Conservation (phyloP, 1,284 basidiomycete species). For the Leucoagaricus sp. region DNA sequence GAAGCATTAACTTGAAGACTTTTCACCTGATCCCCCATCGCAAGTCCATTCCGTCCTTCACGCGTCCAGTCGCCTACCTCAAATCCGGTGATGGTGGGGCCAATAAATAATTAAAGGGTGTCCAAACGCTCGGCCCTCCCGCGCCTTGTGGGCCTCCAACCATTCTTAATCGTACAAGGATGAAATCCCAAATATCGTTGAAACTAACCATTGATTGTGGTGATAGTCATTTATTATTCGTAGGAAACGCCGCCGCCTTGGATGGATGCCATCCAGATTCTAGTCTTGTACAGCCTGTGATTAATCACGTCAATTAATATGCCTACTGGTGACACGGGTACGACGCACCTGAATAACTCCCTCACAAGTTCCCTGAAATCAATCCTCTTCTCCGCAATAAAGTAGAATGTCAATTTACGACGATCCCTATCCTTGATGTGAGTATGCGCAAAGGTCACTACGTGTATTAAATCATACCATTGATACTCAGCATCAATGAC, state of each 20-base stretch:
- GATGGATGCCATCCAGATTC: slow-evolving; percentile 79
- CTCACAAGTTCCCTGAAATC: slow-evolving; percentile 96
- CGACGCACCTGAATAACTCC: slow-evolving; percentile 79
- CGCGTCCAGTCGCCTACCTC: too few relatives aligned
- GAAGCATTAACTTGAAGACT: too few relatives aligned
- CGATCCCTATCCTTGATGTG: slow-evolving; percentile 68
- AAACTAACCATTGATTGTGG: neutral
- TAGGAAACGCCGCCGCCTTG: slow-evolving; percentile 30
- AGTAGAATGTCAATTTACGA: slow-evolving; percentile 97
- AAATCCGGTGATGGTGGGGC: neutral
- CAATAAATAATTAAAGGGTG: slow-evolving; percentile 3
- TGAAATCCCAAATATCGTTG: neutral
- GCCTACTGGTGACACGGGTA: neutral
- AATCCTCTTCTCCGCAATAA: slow-evolving; percentile 92
- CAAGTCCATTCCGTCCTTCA: too few relatives aligned
- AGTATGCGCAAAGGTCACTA: neutral
- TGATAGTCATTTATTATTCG: slow-evolving; percentile 4
- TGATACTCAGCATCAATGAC: slow-evolving; percentile 98
- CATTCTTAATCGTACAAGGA: neutral
- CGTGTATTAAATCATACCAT: slow-evolving; percentile 59
- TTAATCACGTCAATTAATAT: neutral
- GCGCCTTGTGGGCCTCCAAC: neutral
- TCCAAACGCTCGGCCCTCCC: neutral
- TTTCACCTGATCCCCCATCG: too few relatives aligned
- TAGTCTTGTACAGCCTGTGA: slow-evolving; percentile 71